Evolutionary conservation across 2,329 filamentous ascomycete genomes (phyloP).

Genomic region (Trichoderma cornu-damae): DNA sequence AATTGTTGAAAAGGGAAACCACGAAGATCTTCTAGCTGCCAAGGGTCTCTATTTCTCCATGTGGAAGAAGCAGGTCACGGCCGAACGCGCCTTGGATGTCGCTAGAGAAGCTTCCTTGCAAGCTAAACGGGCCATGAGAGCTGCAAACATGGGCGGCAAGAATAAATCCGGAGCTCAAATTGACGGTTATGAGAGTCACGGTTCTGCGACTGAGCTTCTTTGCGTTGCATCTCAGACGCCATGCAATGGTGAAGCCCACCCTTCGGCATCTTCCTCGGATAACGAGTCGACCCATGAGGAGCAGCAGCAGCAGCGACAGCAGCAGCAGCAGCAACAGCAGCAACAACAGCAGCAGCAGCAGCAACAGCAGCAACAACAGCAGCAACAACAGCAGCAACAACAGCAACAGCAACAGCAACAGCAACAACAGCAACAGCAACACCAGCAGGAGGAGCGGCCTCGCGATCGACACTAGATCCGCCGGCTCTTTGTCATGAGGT

Average conservation of each 20-base stretch:
- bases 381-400: too few relatives aligned
- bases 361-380: too few relatives aligned
- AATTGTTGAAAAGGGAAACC: conserved; percentile 72
- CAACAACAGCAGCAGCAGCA: too few relatives aligned
- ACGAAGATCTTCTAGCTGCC: conserved; percentile 65
- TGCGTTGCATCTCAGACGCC: conserved; percentile 31
- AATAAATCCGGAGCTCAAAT: conserved; percentile 40
- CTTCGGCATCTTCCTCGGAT: conserved; percentile 31
- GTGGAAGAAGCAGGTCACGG: conserved; percentile 84
- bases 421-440: too few relatives aligned
- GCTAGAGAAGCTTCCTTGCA: conserved; percentile 35
- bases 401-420: too few relatives aligned
- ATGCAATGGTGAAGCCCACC: conserved; percentile 28
- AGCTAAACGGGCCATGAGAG: conserved; percentile 38
- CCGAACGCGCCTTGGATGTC: conserved; percentile 55
- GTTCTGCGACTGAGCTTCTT: conserved; percentile 41
- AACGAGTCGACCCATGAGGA: conserved; percentile 22
- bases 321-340: background rate
- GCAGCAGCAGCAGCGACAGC: background rate
- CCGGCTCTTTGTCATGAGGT: background rate
- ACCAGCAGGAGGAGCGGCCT: background rate
- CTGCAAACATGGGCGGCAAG: conserved; percentile 45
- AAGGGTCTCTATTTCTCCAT: conserved; percentile 75
- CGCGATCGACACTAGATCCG: background rate
- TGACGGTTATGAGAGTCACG: conserved; percentile 43